Evolutionary conservation across 495 filamentous ascomycete species (phyloP), one percentile per base, ranked within the genome.

Genomic region (Daldinia caldariorum): DNA sequence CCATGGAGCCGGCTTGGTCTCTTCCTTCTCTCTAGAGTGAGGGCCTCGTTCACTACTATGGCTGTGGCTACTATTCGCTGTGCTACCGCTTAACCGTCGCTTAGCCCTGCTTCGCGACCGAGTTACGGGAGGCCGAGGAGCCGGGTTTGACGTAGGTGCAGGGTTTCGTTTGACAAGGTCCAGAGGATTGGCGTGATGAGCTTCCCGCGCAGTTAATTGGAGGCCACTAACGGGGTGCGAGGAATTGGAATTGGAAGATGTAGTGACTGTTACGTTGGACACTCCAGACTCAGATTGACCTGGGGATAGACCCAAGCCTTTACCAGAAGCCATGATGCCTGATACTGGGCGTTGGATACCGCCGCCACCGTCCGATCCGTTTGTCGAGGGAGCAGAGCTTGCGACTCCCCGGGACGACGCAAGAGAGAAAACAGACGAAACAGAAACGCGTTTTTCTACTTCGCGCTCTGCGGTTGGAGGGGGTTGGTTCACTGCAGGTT

Each of bases 21-120:
- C 84, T 67, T 85, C 83, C 61, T 83, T 84, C 53, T 86, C 81
- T 45, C 73, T 78, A 10, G 79, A 64, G 55, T 80, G 78, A 41
- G 78, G 57, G 5, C 78, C 77, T 20, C 85, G 79, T 13, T 89
- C 87, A 63, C 86, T 86, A 68, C 85, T 86, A 13, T 88, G 88
- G 59, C 88, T 90, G 66, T 85, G 82, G 77, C 88, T 94, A 79
- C 91, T 94, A 41, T 89, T 86, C 29, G 80, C 89, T 62, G 90
- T 93, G 73, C 91, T 94, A 20, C 88, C 89, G 76, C 91, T 94
- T 58, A 93, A 86, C 67, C 92, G 84, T 64, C 92, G 83, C 71
- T 90, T 88, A 13, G 89, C 88, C 54, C 91, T 86, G 74, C 91
- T 94, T 32, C 92, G 86, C 38, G 91, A 93, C 66, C 88, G 85